A percentile compares a stretch with the other conserved stretches of the same genome.
These are phyloP conservation scores for Myxozyma geophila DNA, from an alignment of 805 yeast genomes.

Conservation along the genomic window DNA sequence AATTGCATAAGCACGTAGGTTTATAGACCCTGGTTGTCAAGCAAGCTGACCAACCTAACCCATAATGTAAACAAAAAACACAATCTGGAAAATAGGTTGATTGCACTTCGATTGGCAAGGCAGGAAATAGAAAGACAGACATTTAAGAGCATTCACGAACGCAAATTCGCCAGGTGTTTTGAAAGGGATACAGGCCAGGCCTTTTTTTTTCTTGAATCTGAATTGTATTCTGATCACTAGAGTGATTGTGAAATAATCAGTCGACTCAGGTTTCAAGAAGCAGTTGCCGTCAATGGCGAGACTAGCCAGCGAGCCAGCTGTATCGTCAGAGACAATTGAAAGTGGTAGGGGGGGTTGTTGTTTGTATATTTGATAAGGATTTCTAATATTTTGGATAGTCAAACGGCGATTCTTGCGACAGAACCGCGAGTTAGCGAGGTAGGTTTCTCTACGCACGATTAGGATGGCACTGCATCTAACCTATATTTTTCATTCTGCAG, in stretches of 20 bases:
- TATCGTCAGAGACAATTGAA: constrained; percentile 28
- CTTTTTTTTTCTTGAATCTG: too few relatives aligned
- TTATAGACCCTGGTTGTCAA: constrained; percentile 6
- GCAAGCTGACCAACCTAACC: not conserved
- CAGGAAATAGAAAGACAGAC: not conserved
- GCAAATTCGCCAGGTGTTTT: too few relatives aligned
- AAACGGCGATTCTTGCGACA: constrained; percentile 33
- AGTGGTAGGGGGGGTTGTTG: constrained; percentile 17
- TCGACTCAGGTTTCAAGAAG: not conserved
- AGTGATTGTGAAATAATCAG: too few relatives aligned
- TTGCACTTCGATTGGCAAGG: not conserved
- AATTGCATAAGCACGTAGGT: constrained; percentile 9
- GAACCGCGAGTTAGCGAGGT: constrained; percentile 35
- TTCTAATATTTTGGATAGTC: constrained; percentile 13
- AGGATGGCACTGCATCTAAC: not conserved
- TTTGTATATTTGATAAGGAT: too few relatives aligned
- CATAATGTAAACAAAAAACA: constrained; percentile 2
- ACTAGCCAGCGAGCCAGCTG: constrained; percentile 25
- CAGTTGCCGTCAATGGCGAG: constrained; percentile 24
- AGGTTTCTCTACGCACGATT: constrained; percentile 2
- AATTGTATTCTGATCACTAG: too few relatives aligned
- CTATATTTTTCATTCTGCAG: not conserved
- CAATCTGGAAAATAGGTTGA: not conserved
- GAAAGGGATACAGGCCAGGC: too few relatives aligned
- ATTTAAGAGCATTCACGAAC: not conserved